These are phyloP conservation scores for Leersia perrieri DNA, from an alignment of 176 grass and related monocot species.

Conservation along the genomic window DNA sequence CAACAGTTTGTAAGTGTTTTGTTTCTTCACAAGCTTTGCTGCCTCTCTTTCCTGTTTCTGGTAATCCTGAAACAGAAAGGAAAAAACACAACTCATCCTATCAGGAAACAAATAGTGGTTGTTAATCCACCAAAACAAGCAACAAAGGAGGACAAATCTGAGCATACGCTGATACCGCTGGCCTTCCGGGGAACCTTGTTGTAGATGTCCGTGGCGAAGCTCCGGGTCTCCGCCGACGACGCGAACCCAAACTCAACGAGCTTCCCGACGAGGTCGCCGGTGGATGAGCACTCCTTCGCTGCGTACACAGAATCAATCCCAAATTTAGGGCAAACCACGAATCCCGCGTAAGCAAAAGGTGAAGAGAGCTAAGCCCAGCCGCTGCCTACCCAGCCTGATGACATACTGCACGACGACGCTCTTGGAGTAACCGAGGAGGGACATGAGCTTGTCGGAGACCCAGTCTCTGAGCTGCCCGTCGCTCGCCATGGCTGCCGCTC, in stretches of 20 bases:
- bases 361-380: background rate
- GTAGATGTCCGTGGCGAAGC: slow-evolving; percentile 66
- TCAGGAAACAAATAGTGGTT: background rate
- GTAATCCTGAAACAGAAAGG: slow-evolving; percentile 50
- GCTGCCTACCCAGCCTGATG: slow-evolving; percentile 60
- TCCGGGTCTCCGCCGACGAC: slow-evolving; percentile 42
- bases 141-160: background rate
- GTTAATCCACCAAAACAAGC: background rate
- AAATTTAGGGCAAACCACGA: slow-evolving; percentile 20
- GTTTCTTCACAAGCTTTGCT: slow-evolving; percentile 62
- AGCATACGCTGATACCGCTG: slow-evolving; percentile 55
- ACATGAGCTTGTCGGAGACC: slow-evolving; percentile 85
- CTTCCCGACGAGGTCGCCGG: slow-evolving; percentile 51
- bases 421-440: slow-evolving; percentile 66
- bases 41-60: slow-evolving; percentile 78
- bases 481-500: slow-evolving; percentile 41
- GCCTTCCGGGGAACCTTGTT: slow-evolving; percentile 66
- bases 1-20: slow-evolving; percentile 76
- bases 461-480: slow-evolving; percentile 68
- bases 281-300: slow-evolving; percentile 81
- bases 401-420: slow-evolving; percentile 69
- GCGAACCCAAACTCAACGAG: slow-evolving; percentile 65
- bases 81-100: slow-evolving; percentile 15
- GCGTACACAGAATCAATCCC: background rate
- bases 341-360: background rate